Base-by-base conservation (phyloP, 768 basidiomycete species). In the Tylopilus felleus region DNA sequence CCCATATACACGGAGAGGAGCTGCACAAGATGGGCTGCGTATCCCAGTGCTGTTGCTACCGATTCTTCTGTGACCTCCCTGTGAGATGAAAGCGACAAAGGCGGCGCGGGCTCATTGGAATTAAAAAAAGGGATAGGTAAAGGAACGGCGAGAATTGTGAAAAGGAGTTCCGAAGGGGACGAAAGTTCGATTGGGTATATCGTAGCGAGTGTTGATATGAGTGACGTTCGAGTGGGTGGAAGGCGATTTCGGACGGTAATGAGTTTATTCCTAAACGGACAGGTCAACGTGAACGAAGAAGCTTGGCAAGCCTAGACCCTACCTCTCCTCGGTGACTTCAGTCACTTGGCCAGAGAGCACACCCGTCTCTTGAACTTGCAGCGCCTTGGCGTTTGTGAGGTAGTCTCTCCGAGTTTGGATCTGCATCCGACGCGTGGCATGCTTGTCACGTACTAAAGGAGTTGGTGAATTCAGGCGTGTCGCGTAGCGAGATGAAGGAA, bases 161-260 rank as follows among this genome's bases (percentile, higher is more conserved):
- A 99, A 27, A 97, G 81, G n/a, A 98, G 76, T 62, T 93, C 86
- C 5, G 90, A 83, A 13, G 93, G 77, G 12, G 88, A 88, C 44
- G 85, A 77, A 17, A 96, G 84, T 49, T 92, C 89, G 62, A 99
- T 96, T 22, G 95, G 94, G 70, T 87, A 98, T 60, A 96, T 86
- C 13, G 76, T 73, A 38, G 88, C 82, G 42, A 97, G 79, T 13
- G 78, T 80, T 17, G 86, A 83, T 55, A 93, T 74, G 48, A 91
- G 79, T 8, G 80, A 79, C 31, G 80, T 84, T 52, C 85, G 82
- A 44, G 77, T 79, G 21, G 80, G 75, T 7, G 73, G 63, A 52
- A 90, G 72, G 44, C 72, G 75, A 42, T 73, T 73, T 46, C 73
- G 78, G 52, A 89, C 78, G 28, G 74, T 63, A 31, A 67, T 58